Evolutionary conservation across 2,329 filamentous ascomycete species (phyloP), one percentile per base, ranked within the genome.

Genomic region (Microdochium nivale): DNA sequence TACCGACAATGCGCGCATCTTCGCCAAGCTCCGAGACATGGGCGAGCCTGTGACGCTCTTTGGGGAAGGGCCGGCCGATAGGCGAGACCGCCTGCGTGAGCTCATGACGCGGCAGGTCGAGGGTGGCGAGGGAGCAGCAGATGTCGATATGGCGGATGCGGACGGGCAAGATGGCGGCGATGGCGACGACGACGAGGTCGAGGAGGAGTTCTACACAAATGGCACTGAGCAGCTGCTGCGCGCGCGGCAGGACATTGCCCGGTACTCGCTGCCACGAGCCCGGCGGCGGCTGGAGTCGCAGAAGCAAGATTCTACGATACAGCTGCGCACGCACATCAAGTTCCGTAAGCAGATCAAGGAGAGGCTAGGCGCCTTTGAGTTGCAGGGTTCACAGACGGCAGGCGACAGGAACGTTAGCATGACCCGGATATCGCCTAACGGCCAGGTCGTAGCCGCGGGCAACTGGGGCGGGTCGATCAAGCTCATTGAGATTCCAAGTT

Each of bases 31-130:
- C 53, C 84, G 94, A 58, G 87, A 94, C 62, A 78, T 96, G 56
- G 90, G 88, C n/a, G 88, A 99, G 65, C 94, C 94, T 11, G 84
- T 97, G 51, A 99, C 92, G 0, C 77, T 97, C 0, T 99, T 99
- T 58, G 94, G 91, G 53, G 94, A 99, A 71, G 89, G 88, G 0
- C 85, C 86, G 1, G 84, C 81, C 25, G 92, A 97, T 61, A 78
- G 94, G 54, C 80, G 95, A 72, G 91, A 96, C 64, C 83, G 94
- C 57, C 70, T 99, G 61, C 83, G 94, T 56, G 87, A 90, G 61
- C 73, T 96, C 25, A 74, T 99, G 57, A 84, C 85, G 2, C 82
- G 86, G 49, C 80, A 90, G 57, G 79, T 82, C 1, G 87, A 91
- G 64, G 76, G 71, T 23, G 67, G 74, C 37, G 73, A 82, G 55